Base-by-base conservation (phyloP, 441 rosid species). In the Isatis lusitanica region DNA sequence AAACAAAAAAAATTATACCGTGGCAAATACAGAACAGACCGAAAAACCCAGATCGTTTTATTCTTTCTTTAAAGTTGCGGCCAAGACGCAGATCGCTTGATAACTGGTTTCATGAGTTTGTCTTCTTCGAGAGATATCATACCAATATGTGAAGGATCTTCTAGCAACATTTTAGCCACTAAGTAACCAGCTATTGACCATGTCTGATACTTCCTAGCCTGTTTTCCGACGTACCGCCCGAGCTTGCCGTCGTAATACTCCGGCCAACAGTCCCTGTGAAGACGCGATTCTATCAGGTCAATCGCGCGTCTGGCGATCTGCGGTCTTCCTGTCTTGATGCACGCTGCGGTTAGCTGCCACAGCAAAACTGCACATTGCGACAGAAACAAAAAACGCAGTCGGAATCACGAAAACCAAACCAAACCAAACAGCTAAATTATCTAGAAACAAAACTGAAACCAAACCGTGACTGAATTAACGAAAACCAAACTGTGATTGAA, bases 121-220 rank as follows among this genome's bases (percentile, higher is more conserved):
- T 92, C 99, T 78, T 92, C 99, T 76, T 91, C 99, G 0, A 94
- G 82, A 6, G 99, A 90, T 18, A 94, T 84, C 99, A 94, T 94
- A 35, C 98, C 98, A 78, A 92, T 66, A 74, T 94, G 99, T 4
- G 99, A 92, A 30, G 99, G 99, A 79, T 94, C 98, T 83, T 94
- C 97, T 4, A 94, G 84, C 90, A 94, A 70, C 99, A 92, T 92
- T 83, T 94, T 94, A 1, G 98, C 97, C 73, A 94, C 99, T 81
- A 92, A 79, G 84, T 94, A 90, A 55, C 97, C 94, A 0, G 98
- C 96, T 16, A 92, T 89, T 8, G 99, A 92, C 99, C 99, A 92
- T 7, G 96, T 94, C 72, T 90, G 99, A 59, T 79, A 76, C 71
- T 88, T 94, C 68, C 98, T 85, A 0, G 98, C 97, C 65, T 94